These are phyloP conservation scores for Fusarium sp. DNA, from an alignment of 2,329 filamentous ascomycete genomes.

Conservation along the genomic window DNA sequence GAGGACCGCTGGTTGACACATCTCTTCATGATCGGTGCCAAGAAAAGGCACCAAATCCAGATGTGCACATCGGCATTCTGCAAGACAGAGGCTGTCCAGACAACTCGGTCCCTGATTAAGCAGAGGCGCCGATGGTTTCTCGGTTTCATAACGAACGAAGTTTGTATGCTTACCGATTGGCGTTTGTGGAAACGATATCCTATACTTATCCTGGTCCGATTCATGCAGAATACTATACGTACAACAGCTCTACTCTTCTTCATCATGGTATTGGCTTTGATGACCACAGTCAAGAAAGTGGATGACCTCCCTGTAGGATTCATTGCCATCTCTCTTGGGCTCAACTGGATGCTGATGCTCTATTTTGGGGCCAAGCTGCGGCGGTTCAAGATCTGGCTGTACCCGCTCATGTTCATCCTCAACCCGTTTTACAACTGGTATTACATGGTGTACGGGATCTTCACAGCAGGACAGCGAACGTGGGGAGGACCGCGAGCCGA, in stretches of 20 bases:
- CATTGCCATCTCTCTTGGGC: slow-evolving; percentile 88
- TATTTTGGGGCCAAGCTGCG: slow-evolving; percentile 91
- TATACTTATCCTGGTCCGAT: slow-evolving; percentile 84
- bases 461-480: slow-evolving; percentile 91
- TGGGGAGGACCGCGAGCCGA: slow-evolving; percentile 96
- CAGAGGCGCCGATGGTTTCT: slow-evolving; percentile 97
- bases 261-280: slow-evolving; percentile 87
- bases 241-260: slow-evolving; percentile 95
- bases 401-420: slow-evolving; percentile 93
- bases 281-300: slow-evolving; percentile 84
- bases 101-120: slow-evolving; percentile 86
- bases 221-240: slow-evolving; percentile 96
- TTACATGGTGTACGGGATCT: slow-evolving; percentile 97
- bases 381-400: slow-evolving; percentile 93
- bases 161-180: slow-evolving; percentile 96
- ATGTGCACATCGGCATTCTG: slow-evolving; percentile 98
- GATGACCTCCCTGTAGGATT: slow-evolving; percentile 89
- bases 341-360: slow-evolving; percentile 96
- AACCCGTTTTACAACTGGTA: slow-evolving; percentile 99
- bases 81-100: slow-evolving; percentile 97
- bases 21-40: slow-evolving; percentile 97
- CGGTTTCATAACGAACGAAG: slow-evolving; percentile 97
- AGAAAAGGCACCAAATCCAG: slow-evolving; percentile 93
- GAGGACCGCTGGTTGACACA: slow-evolving; percentile 98
- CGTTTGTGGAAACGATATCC: slow-evolving; percentile 93